Base-by-base conservation (phyloP, 169 alveolate genomes). In the Theileria annulata region DNA sequence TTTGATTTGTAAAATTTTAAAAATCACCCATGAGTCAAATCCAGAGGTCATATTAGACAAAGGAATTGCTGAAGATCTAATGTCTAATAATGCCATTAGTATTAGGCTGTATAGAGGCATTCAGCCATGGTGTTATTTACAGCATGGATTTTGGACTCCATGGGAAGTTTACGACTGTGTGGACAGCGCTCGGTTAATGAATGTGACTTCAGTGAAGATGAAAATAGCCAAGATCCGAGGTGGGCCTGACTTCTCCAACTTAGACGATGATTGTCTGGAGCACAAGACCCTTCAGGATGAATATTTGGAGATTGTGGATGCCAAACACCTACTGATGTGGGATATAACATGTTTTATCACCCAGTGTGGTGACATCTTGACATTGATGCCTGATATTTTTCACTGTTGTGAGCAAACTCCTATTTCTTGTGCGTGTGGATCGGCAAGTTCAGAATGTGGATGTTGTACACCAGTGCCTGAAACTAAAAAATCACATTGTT, bases 41-140 rank as follows among this genome's bases (percentile, higher is more conserved):
- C 47, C 71, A 3, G 23, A 21, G 3, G 27, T 54, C 23, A 12
- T 63, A 3, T 17, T 35, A 15, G 71, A 63, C 6, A 33, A 63
- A 6, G 71, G 71, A 31, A 35, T 63, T 2, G 47, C 27, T 15
- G 71, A 63, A 12, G 71, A 63, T n/a, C 56, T 35, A 10, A 21
- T 35, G 47, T 17, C 71, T 15, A 63, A 31, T 21, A 33, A 30
- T 21, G 47, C 71, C 25, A 63, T 63, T n/a, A 63, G 12, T 58
- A 31, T 35, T 23, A 60, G 77, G 49, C 13, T 69, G 42, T 33
- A 58, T 23, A 27, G 77, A n/a, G 33, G 74, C 8, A 15, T 48
- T 4, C 77, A 69, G 37, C 77, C 77, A 17, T 69, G 77, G 77
- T 25, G 42, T 48, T 25, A 25, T n/a, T 31, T 69, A n/a, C 77